Evolutionary conservation across 352 stramenopile species (phyloP).

Genomic region (Poterioochromonas sp.): DNA sequence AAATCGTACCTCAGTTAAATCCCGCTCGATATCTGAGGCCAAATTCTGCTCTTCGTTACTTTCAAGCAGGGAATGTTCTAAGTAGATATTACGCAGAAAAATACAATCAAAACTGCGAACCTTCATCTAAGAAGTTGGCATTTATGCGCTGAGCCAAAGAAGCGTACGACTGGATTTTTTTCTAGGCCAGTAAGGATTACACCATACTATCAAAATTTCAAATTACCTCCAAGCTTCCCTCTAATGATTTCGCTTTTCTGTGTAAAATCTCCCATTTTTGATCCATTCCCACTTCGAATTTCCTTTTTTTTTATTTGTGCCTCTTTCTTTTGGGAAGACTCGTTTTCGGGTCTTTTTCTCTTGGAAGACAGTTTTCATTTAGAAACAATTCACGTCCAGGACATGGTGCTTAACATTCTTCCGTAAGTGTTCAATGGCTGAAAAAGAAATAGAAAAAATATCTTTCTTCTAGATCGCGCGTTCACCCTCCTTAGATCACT

Average conservation of each 20-base stretch:
- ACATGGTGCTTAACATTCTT: no score
- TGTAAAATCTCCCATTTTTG: conserved; percentile 24
- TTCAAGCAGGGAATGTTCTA: conserved; percentile 26
- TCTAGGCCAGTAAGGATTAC: not conserved
- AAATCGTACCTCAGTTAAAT: conserved; percentile 21
- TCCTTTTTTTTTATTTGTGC: no score
- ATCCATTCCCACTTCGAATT: no score
- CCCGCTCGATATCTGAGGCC: conserved; percentile 10
- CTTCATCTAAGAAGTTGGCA: conserved; percentile 33
- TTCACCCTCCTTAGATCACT: no score
- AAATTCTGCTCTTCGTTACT: conserved; percentile 27
- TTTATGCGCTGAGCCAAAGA: conserved; percentile 29
- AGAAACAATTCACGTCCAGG: no score
- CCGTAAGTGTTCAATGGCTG: no score
- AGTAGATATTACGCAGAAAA: not conserved
- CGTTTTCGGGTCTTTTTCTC: no score
- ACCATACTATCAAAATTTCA: not conserved
- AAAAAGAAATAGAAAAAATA: no score
- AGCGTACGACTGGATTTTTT: conserved; percentile 12
- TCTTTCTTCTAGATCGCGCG: no score
- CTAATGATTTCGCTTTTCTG: conserved; percentile 8
- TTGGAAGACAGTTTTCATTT: no score
- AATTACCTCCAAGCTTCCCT: conserved; percentile 14
- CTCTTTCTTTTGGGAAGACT: no score
- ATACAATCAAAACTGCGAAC: not conserved